A percentile compares a stretch with the other conserved stretches of the same genome.
These are phyloP conservation scores for Candida namnaoensis DNA, from an alignment of 805 yeast genomes.

Conservation along the genomic window DNA sequence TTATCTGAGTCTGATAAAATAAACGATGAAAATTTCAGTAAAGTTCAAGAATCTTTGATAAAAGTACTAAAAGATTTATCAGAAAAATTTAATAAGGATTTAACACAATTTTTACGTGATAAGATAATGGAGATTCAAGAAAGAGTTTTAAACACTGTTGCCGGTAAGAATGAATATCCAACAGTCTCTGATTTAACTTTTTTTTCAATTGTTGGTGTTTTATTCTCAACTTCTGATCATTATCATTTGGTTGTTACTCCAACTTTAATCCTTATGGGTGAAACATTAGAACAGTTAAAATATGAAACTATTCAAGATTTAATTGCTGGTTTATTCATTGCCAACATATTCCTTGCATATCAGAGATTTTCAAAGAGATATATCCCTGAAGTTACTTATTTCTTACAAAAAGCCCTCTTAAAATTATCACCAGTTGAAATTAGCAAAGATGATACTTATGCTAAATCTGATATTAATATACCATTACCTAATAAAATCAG, in stretches of 20 bases:
- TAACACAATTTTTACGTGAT: slow-evolving; percentile 55
- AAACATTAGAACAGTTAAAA: slow-evolving; percentile 49
- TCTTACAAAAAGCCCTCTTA: slow-evolving; percentile 43
- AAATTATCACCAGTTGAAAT: slow-evolving; percentile 31
- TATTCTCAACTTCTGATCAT: slow-evolving; percentile 93
- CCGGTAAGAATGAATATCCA: slow-evolving; percentile 26
- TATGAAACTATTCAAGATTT: slow-evolving; percentile 29
- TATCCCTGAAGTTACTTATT: slow-evolving; percentile 68
- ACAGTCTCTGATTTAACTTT: slow-evolving; percentile 52
- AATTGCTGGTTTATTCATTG: slow-evolving; percentile 57
- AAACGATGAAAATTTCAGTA: slow-evolving; percentile 25
- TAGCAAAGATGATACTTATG: slow-evolving; percentile 2
- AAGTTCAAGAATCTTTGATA: slow-evolving; percentile 33
- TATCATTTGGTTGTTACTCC: slow-evolving; percentile 91
- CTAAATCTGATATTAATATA: slow-evolving; percentile 12
- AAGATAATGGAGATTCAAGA: slow-evolving; percentile 47
- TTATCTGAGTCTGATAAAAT: slow-evolving; percentile 31
- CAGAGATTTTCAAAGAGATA: slow-evolving; percentile 76
- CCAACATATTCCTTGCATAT: slow-evolving; percentile 57
- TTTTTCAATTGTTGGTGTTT: slow-evolving; percentile 61
- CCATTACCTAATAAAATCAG: slow-evolving; percentile 10
- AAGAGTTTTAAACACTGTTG: slow-evolving; percentile 27
- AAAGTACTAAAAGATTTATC: slow-evolving; percentile 47
- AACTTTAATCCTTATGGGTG: slow-evolving; percentile 62
- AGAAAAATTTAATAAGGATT: slow-evolving; percentile 51